Evolutionary conservation across 2,329 filamentous ascomycete species (phyloP), one percentile per base, ranked within the genome.

Genomic region (Aureobasidium namibiae): DNA sequence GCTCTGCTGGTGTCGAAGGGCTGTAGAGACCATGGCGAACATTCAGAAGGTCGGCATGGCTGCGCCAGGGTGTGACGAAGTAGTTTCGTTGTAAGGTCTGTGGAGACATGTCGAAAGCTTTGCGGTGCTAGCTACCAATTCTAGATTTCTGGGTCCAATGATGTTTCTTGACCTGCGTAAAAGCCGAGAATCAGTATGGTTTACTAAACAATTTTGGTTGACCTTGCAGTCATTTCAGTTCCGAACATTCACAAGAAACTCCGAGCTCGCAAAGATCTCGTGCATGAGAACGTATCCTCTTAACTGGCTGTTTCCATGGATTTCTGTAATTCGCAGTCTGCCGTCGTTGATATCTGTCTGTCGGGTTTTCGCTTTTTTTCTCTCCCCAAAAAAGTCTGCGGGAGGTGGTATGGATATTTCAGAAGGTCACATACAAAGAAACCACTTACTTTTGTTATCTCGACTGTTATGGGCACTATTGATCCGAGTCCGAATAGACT

Each of bases 61-160:
- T 75, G 64, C 86, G 84, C 88, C 88, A 91, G 34, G 87, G 87
- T 58, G 87, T 90, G 67, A 88, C 84, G 63, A 86, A 79, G 73
- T 88, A 89, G 68, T 59, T 58, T 26, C 21, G 36, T 21, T 52
- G 46, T 41, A 16, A 4, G 2, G 54, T 21, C 23, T 57, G 54
- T 4, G 54, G 54, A 34, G 54, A 31, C 54, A 57, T 57, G 5
- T 9, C 45, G 53, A 18, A 34, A n/a, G 23, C 24, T 39, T 9
- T 31, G 21, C 4, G 21, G 18, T n/a, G 14, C 11, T 23, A 24
- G 13, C 13, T 39, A 7, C 34, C 24, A n/a, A 10, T 10, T 33
- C 11, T 29, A 18, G 10, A 2, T 29, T n/a, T 29, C n/a, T 10
- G 14, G 3, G 6, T 23, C 11, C n/a, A n/a, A n/a, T n/a, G 44